These are phyloP conservation scores for Coemansia sp. DNA, from an alignment of 371 early-diverging fungal species.

Conservation along the genomic window DNA sequence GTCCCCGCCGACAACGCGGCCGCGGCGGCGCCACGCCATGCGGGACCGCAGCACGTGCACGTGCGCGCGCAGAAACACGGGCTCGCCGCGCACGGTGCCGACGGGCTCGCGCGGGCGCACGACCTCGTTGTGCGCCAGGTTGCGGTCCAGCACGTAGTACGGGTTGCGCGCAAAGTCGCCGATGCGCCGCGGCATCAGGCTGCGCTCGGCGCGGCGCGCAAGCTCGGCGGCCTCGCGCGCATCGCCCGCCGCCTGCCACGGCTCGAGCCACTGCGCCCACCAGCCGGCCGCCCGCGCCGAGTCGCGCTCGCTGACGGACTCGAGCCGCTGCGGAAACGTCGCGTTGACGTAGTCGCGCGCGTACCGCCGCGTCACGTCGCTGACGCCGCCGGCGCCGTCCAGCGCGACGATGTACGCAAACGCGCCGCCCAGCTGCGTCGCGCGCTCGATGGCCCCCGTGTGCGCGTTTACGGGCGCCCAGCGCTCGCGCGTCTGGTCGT, in stretches of 20 bases:
- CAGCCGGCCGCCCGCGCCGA: slow-evolving; percentile 12
- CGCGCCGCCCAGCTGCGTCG: slow-evolving; percentile 8
- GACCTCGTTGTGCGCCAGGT: slow-evolving; percentile 73
- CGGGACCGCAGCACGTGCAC: slow-evolving; percentile 60
- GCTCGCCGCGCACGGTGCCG: slow-evolving; percentile 74
- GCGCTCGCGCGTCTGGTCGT: slow-evolving; percentile 18
- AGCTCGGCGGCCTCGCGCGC: slow-evolving; percentile 58
- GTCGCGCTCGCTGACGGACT: slow-evolving; percentile 11
- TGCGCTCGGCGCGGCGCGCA: slow-evolving; percentile 51
- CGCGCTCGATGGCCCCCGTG: slow-evolving; percentile 27
- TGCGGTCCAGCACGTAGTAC: slow-evolving; percentile 81
- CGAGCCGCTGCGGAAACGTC: slow-evolving; percentile 28
- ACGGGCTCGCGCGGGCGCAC: slow-evolving; percentile 65
- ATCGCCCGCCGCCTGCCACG: slow-evolving; percentile 9
- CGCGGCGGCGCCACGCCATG: slow-evolving; percentile 70
- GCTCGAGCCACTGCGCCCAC: slow-evolving; percentile 35
- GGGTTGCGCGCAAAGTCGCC: slow-evolving; percentile 79
- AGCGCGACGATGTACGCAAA: slow-evolving; percentile 34
- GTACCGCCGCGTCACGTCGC: slow-evolving; percentile 45
- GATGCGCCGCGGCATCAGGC: slow-evolving; percentile 79
- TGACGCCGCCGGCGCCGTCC: slow-evolving; percentile 7
- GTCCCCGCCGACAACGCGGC: slow-evolving; percentile 55
- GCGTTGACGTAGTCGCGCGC: slow-evolving; percentile 26
- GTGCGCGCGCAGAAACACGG: slow-evolving; percentile 73
- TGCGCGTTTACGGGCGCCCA: slow-evolving; percentile 37